Conservation (phyloP, 139 green algal genomes). For the Chlorella sorokiniana region DNA sequence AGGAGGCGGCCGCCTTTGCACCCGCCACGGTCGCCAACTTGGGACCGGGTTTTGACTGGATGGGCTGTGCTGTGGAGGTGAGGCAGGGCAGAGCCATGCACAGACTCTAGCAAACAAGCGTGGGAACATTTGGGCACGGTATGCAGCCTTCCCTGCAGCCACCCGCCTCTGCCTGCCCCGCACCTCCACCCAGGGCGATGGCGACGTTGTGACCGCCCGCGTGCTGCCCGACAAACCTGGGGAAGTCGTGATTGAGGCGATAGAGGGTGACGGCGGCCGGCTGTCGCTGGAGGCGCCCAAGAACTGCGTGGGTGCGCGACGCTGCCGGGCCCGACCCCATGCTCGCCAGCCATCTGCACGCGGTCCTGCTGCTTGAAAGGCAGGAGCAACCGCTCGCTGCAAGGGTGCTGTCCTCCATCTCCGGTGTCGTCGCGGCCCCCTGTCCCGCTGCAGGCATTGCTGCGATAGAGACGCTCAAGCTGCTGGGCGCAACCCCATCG, state of each 20-base stretch:
- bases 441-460: constrained; percentile 71
- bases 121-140: not conserved
- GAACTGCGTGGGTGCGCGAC: constrained; percentile 84
- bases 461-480: constrained; percentile 82
- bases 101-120: not conserved
- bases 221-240: constrained; percentile 70
- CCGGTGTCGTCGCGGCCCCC: not conserved
- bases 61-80: constrained; percentile 95
- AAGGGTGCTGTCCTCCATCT: not conserved
- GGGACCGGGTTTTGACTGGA: constrained; percentile 96
- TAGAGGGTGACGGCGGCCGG: constrained; percentile 87
- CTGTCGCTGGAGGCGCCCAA: constrained; percentile 77
- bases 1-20: constrained; percentile 77
- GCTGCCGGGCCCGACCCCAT: too few species aligned
- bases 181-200: constrained; percentile 71
- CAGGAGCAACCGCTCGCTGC: too few species aligned
- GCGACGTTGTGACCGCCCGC: constrained; percentile 84
- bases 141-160: not conserved
- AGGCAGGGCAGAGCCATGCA: not conserved
- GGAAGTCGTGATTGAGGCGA: constrained; percentile 84
- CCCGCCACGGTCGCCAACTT: constrained; percentile 97
- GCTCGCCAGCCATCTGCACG: too few species aligned
- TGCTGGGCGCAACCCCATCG: constrained; percentile 71
- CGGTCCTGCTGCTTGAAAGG: too few species aligned
- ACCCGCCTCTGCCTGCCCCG: not conserved